These are phyloP conservation scores for Pugionium dolabratum DNA, from an alignment of 345 rosid species.

Conservation along the genomic window DNA sequence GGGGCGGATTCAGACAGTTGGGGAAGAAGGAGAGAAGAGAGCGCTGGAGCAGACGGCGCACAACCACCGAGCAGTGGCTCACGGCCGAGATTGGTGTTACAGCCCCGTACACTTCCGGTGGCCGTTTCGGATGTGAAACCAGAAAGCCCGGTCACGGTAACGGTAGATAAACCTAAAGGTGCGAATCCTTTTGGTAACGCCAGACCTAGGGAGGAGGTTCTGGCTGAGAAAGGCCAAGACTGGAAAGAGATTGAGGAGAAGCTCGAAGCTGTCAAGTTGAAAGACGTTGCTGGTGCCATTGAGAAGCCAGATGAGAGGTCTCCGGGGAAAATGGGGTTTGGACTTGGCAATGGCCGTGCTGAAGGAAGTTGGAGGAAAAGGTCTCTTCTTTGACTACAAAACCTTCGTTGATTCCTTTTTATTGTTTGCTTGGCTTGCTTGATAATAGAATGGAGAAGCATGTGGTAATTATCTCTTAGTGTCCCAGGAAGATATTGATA, in stretches of 20 bases:
- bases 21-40: constrained; percentile 78
- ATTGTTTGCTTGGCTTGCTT: background rate
- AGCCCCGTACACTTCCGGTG: constrained; percentile 68
- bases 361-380: constrained; percentile 62
- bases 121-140: constrained; percentile 36
- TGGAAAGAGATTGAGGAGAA: constrained; percentile 96
- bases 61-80: constrained; percentile 22
- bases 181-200: constrained; percentile 85
- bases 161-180: constrained; percentile 58
- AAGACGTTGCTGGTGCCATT: constrained; percentile 40
- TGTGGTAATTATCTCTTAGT: background rate
- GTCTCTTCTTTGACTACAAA: constrained; percentile 26
- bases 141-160: constrained; percentile 33
- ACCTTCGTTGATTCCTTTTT: constrained; percentile 41
- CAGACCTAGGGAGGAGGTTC: constrained; percentile 93
- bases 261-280: constrained; percentile 56
- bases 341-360: constrained; percentile 45
- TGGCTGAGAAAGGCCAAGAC: constrained; percentile 89
- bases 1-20: constrained; percentile 66
- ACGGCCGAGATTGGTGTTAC: constrained; percentile 75
- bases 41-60: constrained; percentile 23
- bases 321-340: constrained; percentile 48
- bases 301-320: constrained; percentile 52
- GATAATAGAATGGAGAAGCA: background rate
- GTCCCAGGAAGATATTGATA: background rate